Percentiles rank a stretch among this genome's conserved stretches.
Evolutionary conservation across 148 eudicot species (phyloP).

Genomic region (Spergularia marina): DNA sequence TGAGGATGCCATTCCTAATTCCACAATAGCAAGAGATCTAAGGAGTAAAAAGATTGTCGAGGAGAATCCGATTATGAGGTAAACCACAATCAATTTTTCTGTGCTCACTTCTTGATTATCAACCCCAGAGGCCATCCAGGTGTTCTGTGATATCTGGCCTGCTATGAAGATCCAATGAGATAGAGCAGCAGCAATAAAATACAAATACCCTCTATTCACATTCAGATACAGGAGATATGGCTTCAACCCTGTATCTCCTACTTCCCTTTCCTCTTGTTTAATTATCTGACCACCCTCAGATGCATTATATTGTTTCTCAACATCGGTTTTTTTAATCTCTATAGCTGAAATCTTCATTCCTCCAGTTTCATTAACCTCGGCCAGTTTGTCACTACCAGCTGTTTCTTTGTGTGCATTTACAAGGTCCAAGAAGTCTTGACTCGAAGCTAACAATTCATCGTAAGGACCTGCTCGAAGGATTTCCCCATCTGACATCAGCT

Average conservation of each 20-base stretch:
- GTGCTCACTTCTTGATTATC: conserved; percentile 59
- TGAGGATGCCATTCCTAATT: conserved; percentile 70
- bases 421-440: conserved; percentile 67
- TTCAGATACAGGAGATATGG: conserved; percentile 67
- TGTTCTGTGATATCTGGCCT: conserved; percentile 68
- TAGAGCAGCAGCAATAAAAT: conserved; percentile 45
- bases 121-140: conserved; percentile 92
- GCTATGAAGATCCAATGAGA: conserved; percentile 45
- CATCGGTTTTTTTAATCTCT: conserved; percentile 41
- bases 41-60: conserved; percentile 45
- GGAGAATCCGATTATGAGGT: conserved; percentile 56
- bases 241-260: conserved; percentile 73
- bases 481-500: conserved; percentile 90
- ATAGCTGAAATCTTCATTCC: conserved; percentile 27
- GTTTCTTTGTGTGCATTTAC: conserved; percentile 92
- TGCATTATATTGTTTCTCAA: conserved; percentile 32
- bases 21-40: conserved; percentile 56
- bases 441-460: conserved; percentile 50
- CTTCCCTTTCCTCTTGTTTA: conserved; percentile 78
- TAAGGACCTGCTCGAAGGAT: conserved; percentile 63
- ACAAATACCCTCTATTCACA: conserved; percentile 62
- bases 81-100: conserved; percentile 59
- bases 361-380: conserved; percentile 35
- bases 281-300: conserved; percentile 60
- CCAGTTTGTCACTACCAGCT: conserved; percentile 59